Evolutionary conservation across 2,329 filamentous ascomycete genomes (phyloP).

Genomic region (Penicillium oxalicum): DNA sequence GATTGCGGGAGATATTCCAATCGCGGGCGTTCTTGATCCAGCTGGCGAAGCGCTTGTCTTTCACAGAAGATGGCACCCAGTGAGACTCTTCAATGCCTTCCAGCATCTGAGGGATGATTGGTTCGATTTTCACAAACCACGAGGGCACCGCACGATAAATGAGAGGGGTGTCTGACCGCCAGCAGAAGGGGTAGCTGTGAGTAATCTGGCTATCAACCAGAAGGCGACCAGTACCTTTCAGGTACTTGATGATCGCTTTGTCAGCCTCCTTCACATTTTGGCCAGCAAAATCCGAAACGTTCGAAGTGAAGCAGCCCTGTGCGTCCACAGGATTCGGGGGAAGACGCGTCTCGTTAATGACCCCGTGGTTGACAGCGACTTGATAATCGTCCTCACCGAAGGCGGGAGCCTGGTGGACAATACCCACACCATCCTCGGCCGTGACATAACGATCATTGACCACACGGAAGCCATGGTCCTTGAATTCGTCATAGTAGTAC

Average conservation of each 20-base stretch:
- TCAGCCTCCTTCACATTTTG: constrained; percentile 89
- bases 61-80: constrained; percentile 87
- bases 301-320: constrained; percentile 68
- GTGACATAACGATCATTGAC: constrained; percentile 82
- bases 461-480: constrained; percentile 75
- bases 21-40: constrained; percentile 90
- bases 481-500: constrained; percentile 86
- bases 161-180: constrained; percentile 87
- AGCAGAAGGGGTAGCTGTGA: constrained; percentile 92
- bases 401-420: constrained; percentile 88
- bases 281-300: constrained; percentile 74
- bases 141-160: constrained; percentile 89
- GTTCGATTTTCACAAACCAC: constrained; percentile 87
- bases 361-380: constrained; percentile 66
- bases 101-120: constrained; percentile 82
- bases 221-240: constrained; percentile 70
- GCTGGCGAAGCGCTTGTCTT: constrained; percentile 82
- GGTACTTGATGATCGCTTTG: constrained; percentile 83
- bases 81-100: constrained; percentile 81
- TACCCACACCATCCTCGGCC: constrained; percentile 81
- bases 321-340: constrained; percentile 93
- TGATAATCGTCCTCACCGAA: constrained; percentile 97
- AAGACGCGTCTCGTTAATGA: constrained; percentile 68
- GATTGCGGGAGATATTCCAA: constrained; percentile 91
- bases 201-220: constrained; percentile 80